Conservation (phyloP, 352 stramenopile species). For the Phytophthora tubulina region DNA sequence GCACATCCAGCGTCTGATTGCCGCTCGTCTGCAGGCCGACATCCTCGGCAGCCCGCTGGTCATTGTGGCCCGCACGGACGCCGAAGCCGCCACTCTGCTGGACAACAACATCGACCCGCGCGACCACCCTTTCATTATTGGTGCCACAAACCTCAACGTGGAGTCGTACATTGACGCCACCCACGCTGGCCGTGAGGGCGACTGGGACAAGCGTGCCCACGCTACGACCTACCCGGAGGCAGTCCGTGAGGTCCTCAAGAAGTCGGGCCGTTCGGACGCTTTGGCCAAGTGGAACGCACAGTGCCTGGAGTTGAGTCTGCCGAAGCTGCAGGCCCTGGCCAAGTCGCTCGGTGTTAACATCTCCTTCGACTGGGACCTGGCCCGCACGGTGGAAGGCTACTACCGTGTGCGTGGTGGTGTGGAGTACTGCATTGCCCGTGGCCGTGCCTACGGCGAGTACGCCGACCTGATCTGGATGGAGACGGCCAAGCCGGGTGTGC, state of each 20-base stretch:
- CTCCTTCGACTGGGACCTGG: constrained; percentile 97
- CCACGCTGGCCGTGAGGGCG: constrained; percentile 65
- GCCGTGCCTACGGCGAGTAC: constrained; percentile 94
- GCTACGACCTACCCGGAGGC: constrained; percentile 97
- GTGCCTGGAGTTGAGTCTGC: constrained; percentile 78
- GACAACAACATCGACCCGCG: constrained; percentile 98
- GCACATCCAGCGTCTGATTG: constrained; percentile 97
- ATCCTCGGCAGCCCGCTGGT: constrained; percentile 95
- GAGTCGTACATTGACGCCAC: constrained; percentile 89
- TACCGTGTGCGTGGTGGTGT: constrained; percentile 96
- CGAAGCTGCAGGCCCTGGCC: constrained; percentile 81
- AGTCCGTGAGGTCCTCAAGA: constrained; percentile 83
- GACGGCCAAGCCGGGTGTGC: constrained; percentile 94
- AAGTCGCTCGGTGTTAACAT: constrained; percentile 83
- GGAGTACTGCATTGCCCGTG: constrained; percentile 97
- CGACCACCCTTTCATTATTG: constrained; percentile 98
- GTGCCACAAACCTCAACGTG: constrained; percentile 92
- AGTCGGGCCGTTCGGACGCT: constrained; percentile 70
- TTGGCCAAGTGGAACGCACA: constrained; percentile 88
- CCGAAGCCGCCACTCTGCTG: constrained; percentile 96
- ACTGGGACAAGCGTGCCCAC: constrained; percentile 94
- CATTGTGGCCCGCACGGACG: constrained; percentile 97
- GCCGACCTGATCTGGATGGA: constrained; percentile 99
- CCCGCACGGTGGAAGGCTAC: constrained; percentile 97
- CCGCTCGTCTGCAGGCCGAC: constrained; percentile 96